These are phyloP conservation scores for Trichoderma cornu-damae DNA, from an alignment of 2,329 filamentous ascomycete species.

Conservation along the genomic window DNA sequence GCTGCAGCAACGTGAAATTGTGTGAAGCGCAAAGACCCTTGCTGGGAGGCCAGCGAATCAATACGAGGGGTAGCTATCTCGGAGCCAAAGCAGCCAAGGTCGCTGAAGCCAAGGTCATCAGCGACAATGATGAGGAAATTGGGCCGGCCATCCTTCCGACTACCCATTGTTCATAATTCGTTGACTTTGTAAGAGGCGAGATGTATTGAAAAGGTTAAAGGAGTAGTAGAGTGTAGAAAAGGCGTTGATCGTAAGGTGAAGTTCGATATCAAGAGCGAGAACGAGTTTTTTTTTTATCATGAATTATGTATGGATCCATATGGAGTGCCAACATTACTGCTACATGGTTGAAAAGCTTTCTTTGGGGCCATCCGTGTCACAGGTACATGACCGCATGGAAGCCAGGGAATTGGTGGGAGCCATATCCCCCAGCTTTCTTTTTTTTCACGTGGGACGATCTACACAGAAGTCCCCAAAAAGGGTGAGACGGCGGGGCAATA, in stretches of 20 bases:
- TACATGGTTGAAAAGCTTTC: background rate
- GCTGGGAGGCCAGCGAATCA: slow-evolving; percentile 31
- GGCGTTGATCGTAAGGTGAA: background rate
- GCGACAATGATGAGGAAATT: slow-evolving; percentile 35
- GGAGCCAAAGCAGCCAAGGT: slow-evolving; percentile 30
- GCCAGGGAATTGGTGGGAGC: slow-evolving; percentile 6
- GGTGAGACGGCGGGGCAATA: slow-evolving; percentile 2
- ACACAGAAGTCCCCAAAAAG: background rate
- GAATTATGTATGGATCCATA: background rate
- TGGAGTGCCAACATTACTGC: background rate
- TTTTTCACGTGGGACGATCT: background rate
- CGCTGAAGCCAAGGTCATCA: slow-evolving; percentile 34
- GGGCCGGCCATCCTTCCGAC: slow-evolving; percentile 25
- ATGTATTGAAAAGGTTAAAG: background rate
- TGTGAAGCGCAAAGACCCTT: slow-evolving; percentile 48
- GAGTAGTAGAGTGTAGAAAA: background rate
- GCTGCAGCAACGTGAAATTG: slow-evolving; percentile 62
- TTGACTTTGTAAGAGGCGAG: background rate
- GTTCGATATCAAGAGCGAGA: slow-evolving; percentile 3
- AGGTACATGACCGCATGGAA: slow-evolving; percentile 12
- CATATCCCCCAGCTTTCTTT: slow-evolving; percentile 5
- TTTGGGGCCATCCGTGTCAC: background rate
- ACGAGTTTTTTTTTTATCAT: background rate
- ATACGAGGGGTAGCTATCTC: slow-evolving; percentile 33
- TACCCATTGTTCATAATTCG: background rate